phyloP scores from a whole-genome alignment of 768 basidiomycete genomes.

The Boletales sp. region DNA sequence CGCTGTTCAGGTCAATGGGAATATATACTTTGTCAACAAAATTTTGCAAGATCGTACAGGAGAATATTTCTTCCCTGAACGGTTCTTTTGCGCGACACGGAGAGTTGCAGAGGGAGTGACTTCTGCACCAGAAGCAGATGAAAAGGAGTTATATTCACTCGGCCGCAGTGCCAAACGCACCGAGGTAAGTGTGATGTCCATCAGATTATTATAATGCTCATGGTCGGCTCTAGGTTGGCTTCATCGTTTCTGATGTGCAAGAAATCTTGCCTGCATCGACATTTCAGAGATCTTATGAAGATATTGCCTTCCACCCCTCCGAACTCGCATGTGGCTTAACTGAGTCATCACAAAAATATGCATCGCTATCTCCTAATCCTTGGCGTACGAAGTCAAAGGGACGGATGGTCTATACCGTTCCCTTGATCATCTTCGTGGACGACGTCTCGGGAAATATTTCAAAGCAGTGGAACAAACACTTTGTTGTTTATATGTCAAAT shows the following conservation, averaged over 20 bases:
- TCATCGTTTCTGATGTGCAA: not conserved
- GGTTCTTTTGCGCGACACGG: conserved; percentile 4
- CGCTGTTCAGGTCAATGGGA: not conserved
- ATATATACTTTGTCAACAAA: conserved; percentile 19
- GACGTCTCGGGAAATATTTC: conserved; percentile 29
- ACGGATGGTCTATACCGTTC: conserved; percentile 16
- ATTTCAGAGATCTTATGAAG: not conserved
- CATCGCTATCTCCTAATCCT: conserved; percentile 15
- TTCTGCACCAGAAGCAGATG: no score
- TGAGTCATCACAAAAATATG: not conserved
- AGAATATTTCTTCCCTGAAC: conserved; percentile 7
- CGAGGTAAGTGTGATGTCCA: no score
- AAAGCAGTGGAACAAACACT: conserved; percentile 39
- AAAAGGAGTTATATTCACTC: not conserved
- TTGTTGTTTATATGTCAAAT: conserved; percentile 33
- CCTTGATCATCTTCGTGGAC: conserved; percentile 33
- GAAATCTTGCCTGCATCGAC: not conserved
- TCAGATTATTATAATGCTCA: not conserved
- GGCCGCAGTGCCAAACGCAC: not conserved
- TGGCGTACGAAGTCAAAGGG: conserved; percentile 13
- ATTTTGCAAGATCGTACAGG: not conserved
- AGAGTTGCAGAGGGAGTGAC: no score
- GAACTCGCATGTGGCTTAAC: not conserved
- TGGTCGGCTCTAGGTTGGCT: not conserved
- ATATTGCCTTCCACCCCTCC: not conserved